Evolutionary conservation across 192 early-diverging fungal species (phyloP).

Genomic region (Coemansia sp.): DNA sequence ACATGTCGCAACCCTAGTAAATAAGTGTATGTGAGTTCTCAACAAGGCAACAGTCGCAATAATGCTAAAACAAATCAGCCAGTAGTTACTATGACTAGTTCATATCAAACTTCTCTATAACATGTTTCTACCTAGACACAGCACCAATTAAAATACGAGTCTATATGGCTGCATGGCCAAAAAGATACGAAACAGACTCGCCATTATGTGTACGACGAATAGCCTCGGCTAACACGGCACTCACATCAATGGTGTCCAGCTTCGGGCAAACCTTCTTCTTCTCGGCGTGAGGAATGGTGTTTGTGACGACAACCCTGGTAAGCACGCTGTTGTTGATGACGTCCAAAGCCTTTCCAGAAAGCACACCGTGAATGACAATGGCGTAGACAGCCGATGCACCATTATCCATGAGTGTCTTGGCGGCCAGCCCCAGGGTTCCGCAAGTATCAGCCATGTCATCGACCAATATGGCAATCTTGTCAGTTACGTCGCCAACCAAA

Average conservation of each 20-base stretch:
- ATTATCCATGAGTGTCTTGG: conserved; percentile 83
- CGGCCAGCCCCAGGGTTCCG: conserved; percentile 86
- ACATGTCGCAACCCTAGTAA: too few relatives aligned
- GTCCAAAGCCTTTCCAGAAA: conserved; percentile 90
- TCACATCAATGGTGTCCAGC: conserved; percentile 80
- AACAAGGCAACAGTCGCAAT: not conserved
- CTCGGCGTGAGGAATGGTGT: conserved; percentile 80
- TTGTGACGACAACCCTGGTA: conserved; percentile 77
- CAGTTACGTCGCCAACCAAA: conserved; percentile 91
- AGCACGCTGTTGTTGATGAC: conserved; percentile 78
- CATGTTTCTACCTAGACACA: not conserved
- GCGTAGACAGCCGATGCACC: conserved; percentile 94
- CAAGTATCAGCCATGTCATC: conserved; percentile 99
- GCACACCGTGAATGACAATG: conserved; percentile 92
- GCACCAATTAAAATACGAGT: not conserved
- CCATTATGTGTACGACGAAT: conserved; percentile 74
- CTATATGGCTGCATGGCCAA: conserved; percentile 49
- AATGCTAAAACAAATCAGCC: not conserved
- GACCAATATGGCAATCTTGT: conserved; percentile 89
- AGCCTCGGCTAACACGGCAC: conserved; percentile 75
- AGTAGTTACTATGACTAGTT: not conserved
- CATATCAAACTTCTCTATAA: not conserved
- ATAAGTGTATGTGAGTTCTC: too few relatives aligned
- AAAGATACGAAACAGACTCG: conserved; percentile 69
- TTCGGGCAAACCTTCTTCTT: conserved; percentile 79